phyloP scores from a whole-genome alignment of 257 asterid species.

The Salvia miltiorrhiza region DNA sequence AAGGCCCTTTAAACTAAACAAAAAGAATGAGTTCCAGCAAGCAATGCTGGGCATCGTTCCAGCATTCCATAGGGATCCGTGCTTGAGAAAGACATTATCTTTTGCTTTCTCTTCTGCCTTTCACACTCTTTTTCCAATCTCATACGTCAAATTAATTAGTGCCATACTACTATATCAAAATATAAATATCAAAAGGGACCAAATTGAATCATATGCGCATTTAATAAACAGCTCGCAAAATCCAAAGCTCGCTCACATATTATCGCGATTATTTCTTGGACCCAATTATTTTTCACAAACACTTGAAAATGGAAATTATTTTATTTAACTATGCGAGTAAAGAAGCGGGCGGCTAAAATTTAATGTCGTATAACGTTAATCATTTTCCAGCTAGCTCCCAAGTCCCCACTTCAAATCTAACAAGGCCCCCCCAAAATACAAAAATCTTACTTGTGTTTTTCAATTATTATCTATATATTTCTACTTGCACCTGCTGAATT shows the following conservation, averaged over 20 bases:
- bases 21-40: slow-evolving; percentile 90
- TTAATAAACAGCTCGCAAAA: too few relatives aligned
- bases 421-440: background rate
- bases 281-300: too few relatives aligned
- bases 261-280: too few relatives aligned
- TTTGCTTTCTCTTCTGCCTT: slow-evolving; percentile 69
- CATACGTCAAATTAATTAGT: background rate
- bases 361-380: slow-evolving; percentile 10
- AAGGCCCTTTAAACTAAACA: slow-evolving; percentile 74
- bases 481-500: too few relatives aligned
- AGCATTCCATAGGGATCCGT: slow-evolving; percentile 94
- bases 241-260: too few relatives aligned
- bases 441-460: background rate
- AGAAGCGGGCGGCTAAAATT: too few relatives aligned
- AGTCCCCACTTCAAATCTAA: background rate
- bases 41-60: slow-evolving; percentile 79
- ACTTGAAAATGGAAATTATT: too few relatives aligned
- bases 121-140: too few relatives aligned
- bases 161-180: too few relatives aligned
- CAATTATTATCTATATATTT: background rate
- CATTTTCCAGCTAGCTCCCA: background rate
- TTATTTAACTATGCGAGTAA: too few relatives aligned
- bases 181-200: too few relatives aligned
- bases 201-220: too few relatives aligned
- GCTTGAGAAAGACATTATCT: slow-evolving; percentile 89